Percentiles rank a stretch among this genome's conserved stretches.
These are phyloP conservation scores for Trichomonascaceae sp. DNA, from an alignment of 1,139 yeast species.

Conservation along the genomic window DNA sequence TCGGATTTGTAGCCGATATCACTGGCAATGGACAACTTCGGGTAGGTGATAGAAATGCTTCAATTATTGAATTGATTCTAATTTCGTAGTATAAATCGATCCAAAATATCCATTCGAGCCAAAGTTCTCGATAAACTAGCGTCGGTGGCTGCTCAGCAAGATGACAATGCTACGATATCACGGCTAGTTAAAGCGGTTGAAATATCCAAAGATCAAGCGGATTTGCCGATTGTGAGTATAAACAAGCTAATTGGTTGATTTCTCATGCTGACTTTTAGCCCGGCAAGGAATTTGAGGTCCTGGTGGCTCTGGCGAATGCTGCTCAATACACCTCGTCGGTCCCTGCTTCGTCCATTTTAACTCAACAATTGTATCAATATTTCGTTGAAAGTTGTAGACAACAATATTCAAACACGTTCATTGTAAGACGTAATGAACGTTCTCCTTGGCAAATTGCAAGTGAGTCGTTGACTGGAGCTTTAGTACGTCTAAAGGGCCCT, in stretches of 20 bases:
- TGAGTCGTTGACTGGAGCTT: constrained; percentile 34
- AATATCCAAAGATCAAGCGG: constrained; percentile 19
- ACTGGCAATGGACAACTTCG: constrained; percentile 28
- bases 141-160: constrained; percentile 31
- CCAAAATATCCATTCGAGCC: constrained; percentile 41
- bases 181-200: constrained; percentile 20
- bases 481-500: constrained; percentile 24
- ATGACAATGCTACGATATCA: constrained; percentile 16
- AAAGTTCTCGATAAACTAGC: constrained; percentile 53
- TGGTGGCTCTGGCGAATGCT: constrained; percentile 60
- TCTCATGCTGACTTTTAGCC: constrained; percentile 17
- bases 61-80: not conserved
- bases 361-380: constrained; percentile 52
- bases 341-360: constrained; percentile 46
- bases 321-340: constrained; percentile 39
- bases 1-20: not conserved
- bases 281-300: constrained; percentile 60
- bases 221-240: constrained; percentile 23
- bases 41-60: constrained; percentile 18
- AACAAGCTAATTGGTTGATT: not conserved
- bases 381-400: constrained; percentile 56
- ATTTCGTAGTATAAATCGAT: constrained; percentile 25
- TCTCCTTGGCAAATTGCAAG: constrained; percentile 44
- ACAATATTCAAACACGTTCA: constrained; percentile 41
- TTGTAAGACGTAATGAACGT: constrained; percentile 38